Conservation (phyloP, 345 rosid species). For the Melaleuca quinquenervia region DNA sequence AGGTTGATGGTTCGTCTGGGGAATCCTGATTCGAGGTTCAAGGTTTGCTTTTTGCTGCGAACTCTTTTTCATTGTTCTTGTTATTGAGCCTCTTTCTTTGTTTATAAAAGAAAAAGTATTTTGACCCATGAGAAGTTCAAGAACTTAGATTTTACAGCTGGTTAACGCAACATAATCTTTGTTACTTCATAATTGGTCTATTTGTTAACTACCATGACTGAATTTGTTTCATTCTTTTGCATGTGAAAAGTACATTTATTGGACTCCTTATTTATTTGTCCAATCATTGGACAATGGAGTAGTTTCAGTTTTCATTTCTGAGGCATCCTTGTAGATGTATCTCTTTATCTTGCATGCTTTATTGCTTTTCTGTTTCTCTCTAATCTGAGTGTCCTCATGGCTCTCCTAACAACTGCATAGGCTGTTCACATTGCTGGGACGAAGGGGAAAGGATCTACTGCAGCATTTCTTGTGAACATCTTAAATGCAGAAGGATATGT, state of each 20-base stretch:
- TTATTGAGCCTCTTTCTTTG: not conserved
- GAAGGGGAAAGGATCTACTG: conserved; percentile 91
- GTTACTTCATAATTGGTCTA: not conserved
- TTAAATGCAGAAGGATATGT: conserved; percentile 59
- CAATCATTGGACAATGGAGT: not conserved
- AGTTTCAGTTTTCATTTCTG: not conserved
- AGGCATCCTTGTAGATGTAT: not conserved
- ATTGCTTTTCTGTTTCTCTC: not conserved
- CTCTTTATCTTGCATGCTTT: not conserved
- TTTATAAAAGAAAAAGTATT: not conserved
- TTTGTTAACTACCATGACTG: not conserved
- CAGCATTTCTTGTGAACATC: conserved; percentile 74
- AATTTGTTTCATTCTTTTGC: not conserved
- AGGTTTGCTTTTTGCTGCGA: conserved; percentile 29
- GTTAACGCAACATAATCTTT: not conserved
- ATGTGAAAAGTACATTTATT: not conserved
- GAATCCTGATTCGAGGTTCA: conserved; percentile 64
- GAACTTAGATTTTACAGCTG: not conserved
- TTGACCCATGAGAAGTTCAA: not conserved
- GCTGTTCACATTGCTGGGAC: conserved; percentile 89
- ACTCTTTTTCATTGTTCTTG: not conserved
- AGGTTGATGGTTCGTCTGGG: conserved; percentile 66
- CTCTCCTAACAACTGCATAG: conserved; percentile 12
- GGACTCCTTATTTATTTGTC: not conserved
- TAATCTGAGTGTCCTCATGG: not conserved